Base-by-base conservation (phyloP, 768 basidiomycete genomes). In the Piloderma croceum region DNA sequence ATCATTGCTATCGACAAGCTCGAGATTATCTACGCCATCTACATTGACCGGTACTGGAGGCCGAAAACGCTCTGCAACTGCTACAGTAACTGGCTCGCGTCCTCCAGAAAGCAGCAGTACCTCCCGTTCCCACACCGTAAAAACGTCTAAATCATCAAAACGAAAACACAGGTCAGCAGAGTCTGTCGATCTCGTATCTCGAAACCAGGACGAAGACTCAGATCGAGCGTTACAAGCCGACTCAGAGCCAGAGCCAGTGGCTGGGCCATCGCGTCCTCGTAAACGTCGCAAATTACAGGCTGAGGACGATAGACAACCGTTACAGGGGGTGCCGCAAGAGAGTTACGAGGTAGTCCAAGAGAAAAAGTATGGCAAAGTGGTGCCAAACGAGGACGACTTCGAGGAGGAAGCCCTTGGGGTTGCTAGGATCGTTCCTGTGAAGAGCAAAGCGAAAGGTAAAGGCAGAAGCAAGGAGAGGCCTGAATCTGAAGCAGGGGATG, bases 401-500 rank as follows among this genome's bases (percentile, higher is more conserved):
- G 7, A 9, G 36, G n/a, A 29, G 27, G 10, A 29, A 15, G 27
- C 27, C n/a, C n/a, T n/a, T n/a, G n/a, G n/a, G n/a, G n/a, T n/a
- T n/a, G n/a, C n/a, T n/a, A n/a, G n/a, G n/a, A n/a, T n/a, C n/a
- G n/a, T n/a, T n/a, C n/a, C n/a, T n/a, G n/a, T n/a, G n/a, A n/a
- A n/a, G n/a, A n/a, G n/a, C n/a, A n/a, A n/a, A n/a, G n/a, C n/a
- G n/a, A n/a, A n/a, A n/a, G n/a, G n/a, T n/a, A n/a, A n/a, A n/a
- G 27, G 15, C 9, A 29, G 9, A 29, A 29, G 27, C 27, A 15
- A 15, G 15, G 15, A 15, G 10, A 29, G 27, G 27, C 27, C 27
- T 29, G 31, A 13, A 5, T 38, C 47, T 3, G 52, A 49, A 35
- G 21, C 41, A 6, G 45, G 36, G 20, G 39, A 22, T 5, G 40